Percentiles rank a stretch among this genome's conserved stretches.
These are phyloP conservation scores for Stephania yunnanensis DNA, from an alignment of 164 flowering plant species.

Conservation along the genomic window DNA sequence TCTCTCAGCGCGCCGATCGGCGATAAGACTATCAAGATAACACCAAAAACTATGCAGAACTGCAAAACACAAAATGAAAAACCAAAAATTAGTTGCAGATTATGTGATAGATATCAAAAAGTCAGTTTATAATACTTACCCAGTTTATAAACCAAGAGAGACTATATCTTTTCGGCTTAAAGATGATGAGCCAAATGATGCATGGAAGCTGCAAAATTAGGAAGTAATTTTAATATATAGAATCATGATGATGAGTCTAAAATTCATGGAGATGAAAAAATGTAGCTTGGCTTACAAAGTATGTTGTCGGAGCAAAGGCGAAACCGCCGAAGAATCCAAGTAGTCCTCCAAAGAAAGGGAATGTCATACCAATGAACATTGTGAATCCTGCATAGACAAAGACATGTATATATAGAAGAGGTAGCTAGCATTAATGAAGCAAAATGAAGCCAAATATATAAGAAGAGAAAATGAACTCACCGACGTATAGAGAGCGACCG, in stretches of 20 bases:
- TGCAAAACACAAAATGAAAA: constrained; percentile 14
- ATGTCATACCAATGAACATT: constrained; percentile 55
- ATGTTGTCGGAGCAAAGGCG: constrained; percentile 62
- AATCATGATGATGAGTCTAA: neutral
- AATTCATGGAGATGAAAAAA: neutral
- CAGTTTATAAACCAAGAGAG: constrained; percentile 59
- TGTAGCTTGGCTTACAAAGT: constrained; percentile 37
- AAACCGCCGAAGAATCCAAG: constrained; percentile 73
- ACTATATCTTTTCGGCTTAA: constrained; percentile 52
- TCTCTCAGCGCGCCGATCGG: constrained; percentile 63
- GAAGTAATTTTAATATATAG: too few species aligned
- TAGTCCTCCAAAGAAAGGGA: constrained; percentile 78
- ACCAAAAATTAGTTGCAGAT: neutral
- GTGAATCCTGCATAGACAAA: constrained; percentile 45
- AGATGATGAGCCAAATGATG: constrained; percentile 58
- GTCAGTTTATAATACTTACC: constrained; percentile 29
- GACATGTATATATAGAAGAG: neutral
- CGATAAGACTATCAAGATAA: constrained; percentile 41
- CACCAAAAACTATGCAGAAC: constrained; percentile 55
- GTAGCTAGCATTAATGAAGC: too few species aligned
- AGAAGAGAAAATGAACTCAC: constrained; percentile 23
- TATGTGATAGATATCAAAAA: too few species aligned
- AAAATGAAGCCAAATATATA: too few species aligned
- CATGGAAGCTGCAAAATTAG: constrained; percentile 56
- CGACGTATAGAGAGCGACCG: constrained; percentile 45